phyloP scores from a whole-genome alignment of 352 stramenopile genomes.

The Phytopythium litorale region DNA sequence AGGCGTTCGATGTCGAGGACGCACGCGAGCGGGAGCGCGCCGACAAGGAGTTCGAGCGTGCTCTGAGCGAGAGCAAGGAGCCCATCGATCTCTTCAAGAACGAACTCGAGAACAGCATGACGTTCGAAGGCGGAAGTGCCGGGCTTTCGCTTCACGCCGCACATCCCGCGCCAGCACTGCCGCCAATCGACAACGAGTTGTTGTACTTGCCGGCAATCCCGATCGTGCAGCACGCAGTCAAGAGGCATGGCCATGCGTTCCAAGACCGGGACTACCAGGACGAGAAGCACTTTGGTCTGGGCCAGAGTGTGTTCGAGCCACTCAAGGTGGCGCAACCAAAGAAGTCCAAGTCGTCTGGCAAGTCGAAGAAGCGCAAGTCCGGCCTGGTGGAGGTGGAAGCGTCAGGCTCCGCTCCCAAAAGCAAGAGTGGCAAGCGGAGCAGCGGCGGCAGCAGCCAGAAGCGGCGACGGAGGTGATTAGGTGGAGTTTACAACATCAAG shows the following conservation, averaged over 20 bases:
- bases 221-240: slow-evolving; percentile 47
- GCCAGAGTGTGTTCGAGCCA: slow-evolving; percentile 69
- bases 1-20: slow-evolving; percentile 30
- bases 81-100: slow-evolving; percentile 44
- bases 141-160: slow-evolving; percentile 1
- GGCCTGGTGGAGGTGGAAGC: neutral
- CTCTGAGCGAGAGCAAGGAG: slow-evolving; percentile 1
- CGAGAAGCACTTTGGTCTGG: slow-evolving; percentile 66
- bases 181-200: slow-evolving; percentile 20
- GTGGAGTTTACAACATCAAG: no score
- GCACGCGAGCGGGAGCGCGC: slow-evolving; percentile 17
- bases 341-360: slow-evolving; percentile 30
- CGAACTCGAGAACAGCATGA: neutral
- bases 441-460: slow-evolving; percentile 41
- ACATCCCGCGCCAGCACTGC: slow-evolving; percentile 13
- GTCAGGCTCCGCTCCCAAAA: neutral
- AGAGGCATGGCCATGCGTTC: slow-evolving; percentile 40
- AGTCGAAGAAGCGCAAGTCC: slow-evolving; percentile 26
- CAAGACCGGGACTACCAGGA: slow-evolving; percentile 44
- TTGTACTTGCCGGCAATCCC: slow-evolving; percentile 54
- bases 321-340: slow-evolving; percentile 40
- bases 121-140: slow-evolving; percentile 1
- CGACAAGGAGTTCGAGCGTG: slow-evolving; percentile 22
- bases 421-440: slow-evolving; percentile 25
- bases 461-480: slow-evolving; percentile 28